These are phyloP conservation scores for Acorus calamus DNA, from an alignment of 106 monocot species.

Conservation along the genomic window DNA sequence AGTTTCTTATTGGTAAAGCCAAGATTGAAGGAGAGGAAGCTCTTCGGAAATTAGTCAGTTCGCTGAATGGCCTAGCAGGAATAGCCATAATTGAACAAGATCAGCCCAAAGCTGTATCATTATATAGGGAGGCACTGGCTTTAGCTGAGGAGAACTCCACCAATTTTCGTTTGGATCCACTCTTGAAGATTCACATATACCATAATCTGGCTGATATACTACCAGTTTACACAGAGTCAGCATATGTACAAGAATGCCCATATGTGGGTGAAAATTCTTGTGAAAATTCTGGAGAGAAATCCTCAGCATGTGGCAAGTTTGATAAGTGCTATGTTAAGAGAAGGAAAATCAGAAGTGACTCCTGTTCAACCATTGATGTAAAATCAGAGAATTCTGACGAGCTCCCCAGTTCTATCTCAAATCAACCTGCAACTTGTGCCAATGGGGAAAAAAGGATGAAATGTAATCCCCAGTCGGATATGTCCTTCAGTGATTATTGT, in stretches of 20 bases:
- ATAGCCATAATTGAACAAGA: conserved; percentile 67
- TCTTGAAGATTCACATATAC: conserved; percentile 83
- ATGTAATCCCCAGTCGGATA: conserved; percentile 12
- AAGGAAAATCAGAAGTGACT: conserved; percentile 20
- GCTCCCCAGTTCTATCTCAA: background rate
- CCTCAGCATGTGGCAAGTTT: conserved; percentile 14
- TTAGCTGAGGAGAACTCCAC: conserved; percentile 53
- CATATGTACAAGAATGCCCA: conserved; percentile 24
- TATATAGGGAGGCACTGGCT: conserved; percentile 74
- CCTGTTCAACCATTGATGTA: background rate
- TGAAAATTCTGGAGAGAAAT: conserved; percentile 21
- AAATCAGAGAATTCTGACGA: conserved; percentile 8
- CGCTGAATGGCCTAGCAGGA: conserved; percentile 89
- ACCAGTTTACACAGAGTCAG: conserved; percentile 29
- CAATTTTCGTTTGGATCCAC: conserved; percentile 85
- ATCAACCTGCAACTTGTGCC: conserved; percentile 6
- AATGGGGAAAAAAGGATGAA: conserved; percentile 3
- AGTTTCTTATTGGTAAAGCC: conserved; percentile 92
- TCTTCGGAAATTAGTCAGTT: conserved; percentile 68
- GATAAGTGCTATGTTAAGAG: conserved; percentile 36
- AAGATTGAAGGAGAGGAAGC: conserved; percentile 98
- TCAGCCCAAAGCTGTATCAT: conserved; percentile 33
- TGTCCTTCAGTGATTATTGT: conserved; percentile 40
- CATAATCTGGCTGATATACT: conserved; percentile 80
- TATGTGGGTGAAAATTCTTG: conserved; percentile 7